A percentile compares a stretch with the other conserved stretches of the same genome.
Conservation (phyloP, 2,329 filamentous ascomycete species). For the Penicillium paneum region DNA sequence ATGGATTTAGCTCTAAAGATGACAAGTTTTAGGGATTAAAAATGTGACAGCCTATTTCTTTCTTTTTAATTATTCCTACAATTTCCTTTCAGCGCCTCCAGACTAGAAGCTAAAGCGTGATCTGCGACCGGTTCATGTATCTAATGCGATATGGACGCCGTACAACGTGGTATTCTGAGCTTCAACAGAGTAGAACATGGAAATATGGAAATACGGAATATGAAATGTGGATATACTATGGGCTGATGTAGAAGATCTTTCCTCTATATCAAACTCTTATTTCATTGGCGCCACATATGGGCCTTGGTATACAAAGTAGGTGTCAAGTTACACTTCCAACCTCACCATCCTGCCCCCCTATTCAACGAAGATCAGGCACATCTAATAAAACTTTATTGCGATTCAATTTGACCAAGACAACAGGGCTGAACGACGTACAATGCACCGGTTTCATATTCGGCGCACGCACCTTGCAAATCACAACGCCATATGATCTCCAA, state of each 20-base stretch:
- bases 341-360: background rate
- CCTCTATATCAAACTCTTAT: background rate
- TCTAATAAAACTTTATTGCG: background rate
- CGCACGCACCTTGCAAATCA: conserved; percentile 2
- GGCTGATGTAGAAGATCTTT: conserved; percentile 10
- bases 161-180: background rate
- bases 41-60: background rate
- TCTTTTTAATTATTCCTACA: background rate
- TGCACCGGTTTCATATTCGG: background rate
- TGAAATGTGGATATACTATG: background rate
- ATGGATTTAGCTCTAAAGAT: background rate
- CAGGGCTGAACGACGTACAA: background rate
- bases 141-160: background rate
- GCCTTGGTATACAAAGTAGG: background rate
- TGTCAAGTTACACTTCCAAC: background rate
- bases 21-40: background rate
- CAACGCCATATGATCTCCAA: background rate
- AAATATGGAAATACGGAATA: background rate
- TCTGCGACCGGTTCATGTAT: background rate
- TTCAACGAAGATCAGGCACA: conserved; percentile 10
- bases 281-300: background rate
- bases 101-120: background rate
- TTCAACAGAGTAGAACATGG: background rate
- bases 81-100: background rate
- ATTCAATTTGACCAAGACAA: background rate